phyloP scores from a whole-genome alignment of 2,329 filamentous ascomycete species.

The Pseudocercospora pini-densiflorae region DNA sequence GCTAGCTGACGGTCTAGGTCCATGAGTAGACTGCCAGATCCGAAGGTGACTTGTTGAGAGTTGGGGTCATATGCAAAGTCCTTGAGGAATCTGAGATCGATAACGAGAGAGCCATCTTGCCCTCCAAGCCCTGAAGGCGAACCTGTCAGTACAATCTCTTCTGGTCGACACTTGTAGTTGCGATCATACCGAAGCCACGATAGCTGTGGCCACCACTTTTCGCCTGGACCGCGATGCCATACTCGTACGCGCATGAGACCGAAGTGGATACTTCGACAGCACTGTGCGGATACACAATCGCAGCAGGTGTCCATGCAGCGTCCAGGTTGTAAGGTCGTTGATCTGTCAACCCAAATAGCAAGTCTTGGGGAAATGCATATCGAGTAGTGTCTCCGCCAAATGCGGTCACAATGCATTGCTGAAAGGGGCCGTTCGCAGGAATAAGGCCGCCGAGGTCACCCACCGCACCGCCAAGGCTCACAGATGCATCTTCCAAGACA shows the following conservation, averaged over 20 bases:
- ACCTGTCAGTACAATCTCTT: background rate
- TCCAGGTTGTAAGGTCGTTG: slow-evolving; percentile 27
- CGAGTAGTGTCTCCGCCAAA: slow-evolving; percentile 18
- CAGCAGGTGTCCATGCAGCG: slow-evolving; percentile 18
- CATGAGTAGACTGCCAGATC: slow-evolving; percentile 21
- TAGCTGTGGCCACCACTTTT: slow-evolving; percentile 28
- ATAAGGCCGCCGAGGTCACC: slow-evolving; percentile 18
- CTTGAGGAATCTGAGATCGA: slow-evolving; percentile 25
- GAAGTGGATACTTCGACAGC: slow-evolving; percentile 20
- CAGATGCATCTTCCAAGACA: slow-evolving; percentile 4
- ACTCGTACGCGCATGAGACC: slow-evolving; percentile 24
- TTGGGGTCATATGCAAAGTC: slow-evolving; percentile 20
- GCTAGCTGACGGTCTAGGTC: slow-evolving; percentile 18
- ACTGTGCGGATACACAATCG: slow-evolving; percentile 23
- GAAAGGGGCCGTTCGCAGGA: slow-evolving; percentile 20
- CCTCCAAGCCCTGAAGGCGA: slow-evolving; percentile 21
- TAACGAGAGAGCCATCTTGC: slow-evolving; percentile 16
- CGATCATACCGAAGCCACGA: slow-evolving; percentile 19
- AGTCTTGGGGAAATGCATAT: slow-evolving; percentile 24
- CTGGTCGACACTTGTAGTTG: background rate
- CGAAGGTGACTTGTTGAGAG: slow-evolving; percentile 22
- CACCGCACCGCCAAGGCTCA: slow-evolving; percentile 15
- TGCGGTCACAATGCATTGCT: slow-evolving; percentile 23
- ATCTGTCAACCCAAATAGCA: slow-evolving; percentile 22
- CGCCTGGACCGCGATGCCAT: slow-evolving; percentile 24